Evolutionary conservation across 331 rosid genomes (phyloP), one percentile per base, ranked within the genome.

Genomic region (Rosa hybrid): DNA sequence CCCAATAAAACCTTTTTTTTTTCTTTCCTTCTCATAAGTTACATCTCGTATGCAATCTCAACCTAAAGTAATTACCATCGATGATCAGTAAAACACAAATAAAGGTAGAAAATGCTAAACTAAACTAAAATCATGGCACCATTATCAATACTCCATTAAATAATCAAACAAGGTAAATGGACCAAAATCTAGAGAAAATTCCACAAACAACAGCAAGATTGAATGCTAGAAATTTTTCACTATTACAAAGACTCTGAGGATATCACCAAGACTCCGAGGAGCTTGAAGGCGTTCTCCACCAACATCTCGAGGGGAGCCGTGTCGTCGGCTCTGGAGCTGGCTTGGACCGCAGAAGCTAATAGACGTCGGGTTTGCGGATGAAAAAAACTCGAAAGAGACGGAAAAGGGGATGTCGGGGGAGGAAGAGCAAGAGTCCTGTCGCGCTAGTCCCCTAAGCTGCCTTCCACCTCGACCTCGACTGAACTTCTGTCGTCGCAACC

Each of bases 41-140:
- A 83, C 91, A 91, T 96, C 74, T 96, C 99, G 81, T 96, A 96
- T 17, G 99, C 99, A 71, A 98, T 96, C 88, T 96, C 99, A 63
- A 85, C 97, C 99, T 96, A 80, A 71, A 56, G 45, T 45, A 54
- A 76, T 76, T 34, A 34, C 39, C 48, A 70, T 70, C 14, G 42
- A 72, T 76, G 68, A 76, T 54, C 76, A n/a, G 76, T 25, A 60
- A 34, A 71, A 21, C 62, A 48, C 77, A 74, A 10, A 56, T 38
- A 69, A 54, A 49, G 65, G 9, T 9, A 78, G 18, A 60, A 75
- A 81, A 59, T 68, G 14, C n/a, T 25, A 64, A 72, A 21, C 76
- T 18, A 63, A 45, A 34, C 39, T 34, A 48, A 57, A 71, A 1
- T n/a, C 50, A 51, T 53, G 18, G 41, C 41, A 62, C 41, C 27